Evolutionary conservation across 805 yeast genomes (phyloP).

Genomic region (Lipomyces starkeyi): DNA sequence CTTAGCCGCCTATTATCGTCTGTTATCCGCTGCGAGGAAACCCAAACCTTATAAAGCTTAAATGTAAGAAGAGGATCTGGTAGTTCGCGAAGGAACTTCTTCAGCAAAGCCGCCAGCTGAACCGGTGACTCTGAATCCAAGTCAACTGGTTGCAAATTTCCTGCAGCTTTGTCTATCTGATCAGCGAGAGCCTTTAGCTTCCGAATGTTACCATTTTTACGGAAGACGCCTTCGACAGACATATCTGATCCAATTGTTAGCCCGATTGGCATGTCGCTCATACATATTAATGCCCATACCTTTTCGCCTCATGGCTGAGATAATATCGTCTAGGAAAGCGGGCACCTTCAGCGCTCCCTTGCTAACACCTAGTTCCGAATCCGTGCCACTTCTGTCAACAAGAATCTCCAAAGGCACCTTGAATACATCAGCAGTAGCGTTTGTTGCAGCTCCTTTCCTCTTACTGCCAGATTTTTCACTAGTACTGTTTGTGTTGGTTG

Average conservation of each 20-base stretch:
- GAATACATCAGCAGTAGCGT: constrained; percentile 59
- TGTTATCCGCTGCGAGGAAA: constrained; percentile 44
- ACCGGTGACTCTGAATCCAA: constrained; percentile 72
- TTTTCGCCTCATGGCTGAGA: constrained; percentile 81
- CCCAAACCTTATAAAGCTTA: constrained; percentile 76
- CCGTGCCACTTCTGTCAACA: constrained; percentile 74
- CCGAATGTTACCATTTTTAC: constrained; percentile 94
- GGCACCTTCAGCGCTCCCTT: constrained; percentile 83
- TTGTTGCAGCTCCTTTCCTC: constrained; percentile 31
- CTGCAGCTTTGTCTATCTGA: constrained; percentile 63
- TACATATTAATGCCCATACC: constrained; percentile 63
- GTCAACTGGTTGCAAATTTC: constrained; percentile 9
- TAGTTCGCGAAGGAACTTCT: constrained; percentile 87
- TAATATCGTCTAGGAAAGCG: constrained; percentile 80
- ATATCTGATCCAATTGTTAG: constrained; percentile 46
- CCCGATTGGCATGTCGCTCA: not conserved
- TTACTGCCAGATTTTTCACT: constrained; percentile 25
- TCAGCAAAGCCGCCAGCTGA: constrained; percentile 90
- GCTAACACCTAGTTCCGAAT: constrained; percentile 83
- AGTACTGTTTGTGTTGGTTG: not conserved
- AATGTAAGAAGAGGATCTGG: constrained; percentile 90
- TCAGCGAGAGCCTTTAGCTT: constrained; percentile 75
- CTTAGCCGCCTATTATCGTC: constrained; percentile 57
- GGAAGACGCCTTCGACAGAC: constrained; percentile 93
- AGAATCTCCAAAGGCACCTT: constrained; percentile 76